Base-by-base conservation (phyloP, 2,329 filamentous ascomycete genomes). In the Zalaria obscura region DNA sequence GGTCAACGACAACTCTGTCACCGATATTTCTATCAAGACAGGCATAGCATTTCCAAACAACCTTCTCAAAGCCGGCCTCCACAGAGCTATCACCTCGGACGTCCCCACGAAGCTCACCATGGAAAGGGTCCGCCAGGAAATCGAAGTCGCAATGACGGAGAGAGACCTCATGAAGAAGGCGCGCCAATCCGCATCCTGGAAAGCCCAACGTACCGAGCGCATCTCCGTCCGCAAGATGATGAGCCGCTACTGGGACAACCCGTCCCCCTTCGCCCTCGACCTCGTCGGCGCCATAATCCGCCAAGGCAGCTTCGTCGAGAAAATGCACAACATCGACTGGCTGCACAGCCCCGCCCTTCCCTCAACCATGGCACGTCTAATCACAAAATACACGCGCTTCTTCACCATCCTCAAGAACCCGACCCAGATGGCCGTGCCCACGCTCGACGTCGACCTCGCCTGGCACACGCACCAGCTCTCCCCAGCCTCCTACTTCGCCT, bases 401-500 rank as follows among this genome's bases (percentile, higher is more conserved):
- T 62, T 82, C 10, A 39, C 49, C 0, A 69, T 86, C 47, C 78
- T 85, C 57, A 57, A 58, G 1, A 50, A 75, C 35, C 66, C 67
- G 0, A 49, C 45, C 0, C 55, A 69, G 3, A 62, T 73, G 9
- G 72, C 68, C 0, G 81, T 87, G 1, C 82, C 82, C 0, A 87
- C 81, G 0, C 65, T 86, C 0, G 83, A 87, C 47, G 69, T 87
- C 4, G 82, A 87, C 53, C 64, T 87, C 0, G 80, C 74, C 0
- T 87, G 82, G 81, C 85, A 93, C 55, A 89, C 83, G 0, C 83
- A 89, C 52, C 81, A 89, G 55, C 72, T 89, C 3, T 72, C 65
- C 5, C 80, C 83, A 0, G 52, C 55, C 2, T 53, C 63, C 3
- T 91, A 91, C 60, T 80, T 75, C 50, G 45, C 55, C 3, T 79